Evolutionary conservation across 1,284 basidiomycete species (phyloP).

Genomic region (Caloboletus firmus): DNA sequence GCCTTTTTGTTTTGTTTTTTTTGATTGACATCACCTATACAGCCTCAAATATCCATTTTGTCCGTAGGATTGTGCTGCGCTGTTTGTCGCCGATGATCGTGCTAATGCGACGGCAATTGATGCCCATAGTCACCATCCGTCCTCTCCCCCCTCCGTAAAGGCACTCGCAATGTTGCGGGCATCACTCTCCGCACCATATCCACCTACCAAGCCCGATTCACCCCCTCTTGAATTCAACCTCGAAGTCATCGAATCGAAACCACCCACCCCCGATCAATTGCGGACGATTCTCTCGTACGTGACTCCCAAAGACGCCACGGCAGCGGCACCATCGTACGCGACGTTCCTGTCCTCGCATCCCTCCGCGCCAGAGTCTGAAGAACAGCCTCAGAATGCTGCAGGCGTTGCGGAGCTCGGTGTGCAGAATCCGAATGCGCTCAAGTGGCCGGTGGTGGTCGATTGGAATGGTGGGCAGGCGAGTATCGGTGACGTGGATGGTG

Average conservation of each 20-base stretch:
- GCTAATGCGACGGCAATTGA: not conserved
- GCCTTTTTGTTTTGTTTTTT: not conserved
- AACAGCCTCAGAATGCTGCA: slow-evolving; percentile 43
- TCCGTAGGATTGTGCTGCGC: slow-evolving; percentile 33
- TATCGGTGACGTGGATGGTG: slow-evolving; percentile 67
- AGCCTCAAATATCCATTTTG: slow-evolving; percentile 72
- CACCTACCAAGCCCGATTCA: slow-evolving; percentile 44
- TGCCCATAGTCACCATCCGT: slow-evolving; percentile 54
- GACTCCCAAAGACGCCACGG: slow-evolving; percentile 36
- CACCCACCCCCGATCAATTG: slow-evolving; percentile 68
- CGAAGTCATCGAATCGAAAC: slow-evolving; percentile 61
- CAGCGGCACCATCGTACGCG: slow-evolving; percentile 37
- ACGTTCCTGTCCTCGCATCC: slow-evolving; percentile 37
- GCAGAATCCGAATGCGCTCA: slow-evolving; percentile 57
- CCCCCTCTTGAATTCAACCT: slow-evolving; percentile 67
- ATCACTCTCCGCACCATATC: slow-evolving; percentile 60
- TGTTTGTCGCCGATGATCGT: slow-evolving; percentile 4
- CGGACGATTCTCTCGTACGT: slow-evolving; percentile 64
- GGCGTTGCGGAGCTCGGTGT: slow-evolving; percentile 52
- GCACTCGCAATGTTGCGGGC: slow-evolving; percentile 59
- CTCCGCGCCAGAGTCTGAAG: slow-evolving; percentile 17
- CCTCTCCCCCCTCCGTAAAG: slow-evolving; percentile 60
- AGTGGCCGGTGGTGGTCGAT: slow-evolving; percentile 78
- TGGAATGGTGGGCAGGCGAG: slow-evolving; percentile 68
- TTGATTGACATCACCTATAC: not conserved